These are phyloP conservation scores for Tilletia indica DNA, from an alignment of 1,284 basidiomycete genomes.

Conservation along the genomic window DNA sequence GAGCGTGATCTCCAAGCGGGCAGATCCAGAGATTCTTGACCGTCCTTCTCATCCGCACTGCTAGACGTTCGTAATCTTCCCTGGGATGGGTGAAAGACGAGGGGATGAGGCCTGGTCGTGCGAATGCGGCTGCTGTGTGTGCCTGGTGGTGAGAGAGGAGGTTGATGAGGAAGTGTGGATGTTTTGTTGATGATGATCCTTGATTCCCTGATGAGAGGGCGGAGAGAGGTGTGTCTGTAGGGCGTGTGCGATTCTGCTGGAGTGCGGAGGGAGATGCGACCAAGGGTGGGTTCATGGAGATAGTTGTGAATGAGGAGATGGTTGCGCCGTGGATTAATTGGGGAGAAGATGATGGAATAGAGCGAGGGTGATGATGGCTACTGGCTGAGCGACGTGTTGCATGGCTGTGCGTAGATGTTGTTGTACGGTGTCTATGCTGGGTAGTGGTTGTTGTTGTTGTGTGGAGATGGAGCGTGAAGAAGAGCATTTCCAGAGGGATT, in stretches of 20 bases:
- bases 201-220: neutral
- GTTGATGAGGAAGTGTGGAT: conserved; percentile 30
- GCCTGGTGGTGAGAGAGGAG: conserved; percentile 23
- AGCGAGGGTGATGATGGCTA: conserved; percentile 28
- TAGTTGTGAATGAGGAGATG: conserved; percentile 29
- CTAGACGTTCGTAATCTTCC: neutral
- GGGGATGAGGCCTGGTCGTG: conserved; percentile 24
- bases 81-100: neutral
- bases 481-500: neutral
- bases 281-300: conserved; percentile 26
- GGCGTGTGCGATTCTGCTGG: conserved; percentile 29
- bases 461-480: neutral
- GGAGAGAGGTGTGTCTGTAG: conserved; percentile 18
- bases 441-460: neutral
- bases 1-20: neutral
- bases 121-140: conserved; percentile 24
- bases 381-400: conserved; percentile 27
- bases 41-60: neutral
- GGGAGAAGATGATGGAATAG: neutral
- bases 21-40: neutral
- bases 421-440: neutral
- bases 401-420: conserved; percentile 17
- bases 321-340: conserved; percentile 26
- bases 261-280: conserved; percentile 28
- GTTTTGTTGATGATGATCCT: neutral